Evolutionary conservation across 2,329 filamentous ascomycete genomes (phyloP).

Genomic region (Cladophialophora chaetospira): DNA sequence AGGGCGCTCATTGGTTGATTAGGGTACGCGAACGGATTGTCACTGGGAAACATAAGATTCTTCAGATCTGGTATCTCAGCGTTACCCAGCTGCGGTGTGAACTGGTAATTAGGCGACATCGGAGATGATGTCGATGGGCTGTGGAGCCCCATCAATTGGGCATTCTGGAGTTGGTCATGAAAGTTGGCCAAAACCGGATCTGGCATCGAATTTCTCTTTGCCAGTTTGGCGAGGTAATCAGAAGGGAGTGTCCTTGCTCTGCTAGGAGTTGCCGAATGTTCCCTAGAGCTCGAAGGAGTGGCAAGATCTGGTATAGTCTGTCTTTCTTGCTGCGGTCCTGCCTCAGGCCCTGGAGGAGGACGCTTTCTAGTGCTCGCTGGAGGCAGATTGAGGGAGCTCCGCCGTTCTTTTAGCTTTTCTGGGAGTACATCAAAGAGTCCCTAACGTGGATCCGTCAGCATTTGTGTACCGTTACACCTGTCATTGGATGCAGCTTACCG

Average conservation of each 20-base stretch:
- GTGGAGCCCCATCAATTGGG: constrained; percentile 32
- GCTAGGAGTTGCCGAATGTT: constrained; percentile 19
- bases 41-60: constrained; percentile 54
- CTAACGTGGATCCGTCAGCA: constrained; percentile 47
- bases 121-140: constrained; percentile 31
- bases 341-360: constrained; percentile 37
- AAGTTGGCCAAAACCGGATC: constrained; percentile 35
- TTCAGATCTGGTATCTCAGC: constrained; percentile 49
- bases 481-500: constrained; percentile 55
- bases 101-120: constrained; percentile 33
- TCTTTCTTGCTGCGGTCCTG: constrained; percentile 8
- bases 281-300: constrained; percentile 14
- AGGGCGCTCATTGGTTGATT: constrained; percentile 44
- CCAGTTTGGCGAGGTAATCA: constrained; percentile 28
- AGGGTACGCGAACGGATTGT: constrained; percentile 54
- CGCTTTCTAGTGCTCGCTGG: constrained; percentile 52
- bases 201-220: constrained; percentile 31
- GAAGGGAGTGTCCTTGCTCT: constrained; percentile 29
- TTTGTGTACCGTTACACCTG: constrained; percentile 3
- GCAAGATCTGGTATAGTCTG: constrained; percentile 6
- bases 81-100: constrained; percentile 26
- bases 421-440: constrained; percentile 82
- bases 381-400: constrained; percentile 45
- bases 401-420: constrained; percentile 63
- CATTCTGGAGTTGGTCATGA: constrained; percentile 31